Percentiles rank a stretch among this genome's conserved stretches.
These are phyloP conservation scores for Penicillium simplicissimum DNA, from an alignment of 495 filamentous ascomycete genomes.

Conservation along the genomic window DNA sequence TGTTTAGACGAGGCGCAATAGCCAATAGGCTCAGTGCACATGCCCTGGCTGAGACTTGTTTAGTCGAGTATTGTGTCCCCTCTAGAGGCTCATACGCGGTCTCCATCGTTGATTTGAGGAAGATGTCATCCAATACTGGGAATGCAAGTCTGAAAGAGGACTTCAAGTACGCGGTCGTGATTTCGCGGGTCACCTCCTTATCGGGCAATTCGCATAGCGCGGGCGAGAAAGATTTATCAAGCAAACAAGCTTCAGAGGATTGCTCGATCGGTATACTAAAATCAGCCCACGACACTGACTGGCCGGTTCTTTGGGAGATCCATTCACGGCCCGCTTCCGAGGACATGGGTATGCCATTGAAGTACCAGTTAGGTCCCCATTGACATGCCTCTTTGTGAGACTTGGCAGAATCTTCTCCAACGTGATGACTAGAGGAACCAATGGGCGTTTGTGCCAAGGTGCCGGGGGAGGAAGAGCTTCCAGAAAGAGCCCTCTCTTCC, in stretches of 20 bases:
- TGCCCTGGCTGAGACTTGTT: conserved; percentile 10
- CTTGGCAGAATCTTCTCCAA: background rate
- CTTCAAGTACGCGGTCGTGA: conserved; percentile 3
- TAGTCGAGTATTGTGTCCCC: background rate
- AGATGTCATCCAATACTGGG: conserved; percentile 10
- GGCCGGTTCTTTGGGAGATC: conserved; percentile 20
- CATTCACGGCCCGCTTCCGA: conserved; percentile 17
- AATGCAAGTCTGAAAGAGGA: conserved; percentile 11
- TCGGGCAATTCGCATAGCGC: conserved; percentile 17
- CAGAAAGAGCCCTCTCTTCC: background rate
- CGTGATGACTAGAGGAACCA: background rate
- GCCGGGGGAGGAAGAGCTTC: background rate
- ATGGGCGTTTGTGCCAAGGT: background rate
- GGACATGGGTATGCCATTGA: conserved; percentile 21
- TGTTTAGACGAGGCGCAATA: background rate
- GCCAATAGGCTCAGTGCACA: conserved; percentile 17
- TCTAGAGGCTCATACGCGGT: conserved; percentile 12
- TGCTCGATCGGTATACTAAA: conserved; percentile 8
- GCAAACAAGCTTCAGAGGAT: background rate
- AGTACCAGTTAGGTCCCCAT: conserved; percentile 25
- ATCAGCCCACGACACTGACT: conserved; percentile 9
- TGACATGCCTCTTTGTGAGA: background rate
- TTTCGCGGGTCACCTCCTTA: background rate
- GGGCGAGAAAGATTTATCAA: conserved; percentile 3
- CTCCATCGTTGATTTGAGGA: conserved; percentile 15